Base-by-base conservation (phyloP, 2,329 filamentous ascomycete species). In the Trichoderma koningii region DNA sequence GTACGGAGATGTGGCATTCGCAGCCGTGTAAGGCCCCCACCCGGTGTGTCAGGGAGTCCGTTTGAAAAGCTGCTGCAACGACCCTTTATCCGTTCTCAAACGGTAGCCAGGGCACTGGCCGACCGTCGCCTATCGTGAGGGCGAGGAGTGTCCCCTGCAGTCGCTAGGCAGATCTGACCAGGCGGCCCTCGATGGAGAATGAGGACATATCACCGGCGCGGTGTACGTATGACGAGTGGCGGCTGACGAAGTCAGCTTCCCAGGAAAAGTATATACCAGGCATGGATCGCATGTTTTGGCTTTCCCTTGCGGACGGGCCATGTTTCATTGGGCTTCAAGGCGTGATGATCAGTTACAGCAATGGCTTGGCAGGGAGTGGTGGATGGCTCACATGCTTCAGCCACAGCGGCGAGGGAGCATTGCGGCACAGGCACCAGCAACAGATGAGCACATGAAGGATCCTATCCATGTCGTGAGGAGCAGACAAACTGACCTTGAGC, bases 351-450 rank as follows among this genome's bases (percentile, higher is more conserved):
- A 62, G 26, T 26, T 21, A 6, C 30, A 42, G 14, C 23, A 52
- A 52, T 45, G 59, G 34, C 26, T 34, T 53, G 38, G 26, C 48
- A 21, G 47, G 45, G 30, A 7, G 45, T 21, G 9, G 26, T 41
- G 56, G 26, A 41, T 38, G 23, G 48, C 21, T 53, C 59, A 53
- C 59, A 53, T 53, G 59, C 59, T 34, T 62, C 38, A 61, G 45
- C 57, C 47, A 61, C 45, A 51, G 2, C 57, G 23, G 47, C 34
- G 57, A 45, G 57, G 47, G 10, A 52, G 4, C 47, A 52, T 30
- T 42, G 23, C 21, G 21, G 17, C 45, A 47, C 55, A 17, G 17
- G 19, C 23, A 52, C n/a, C 26, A n/a, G 28, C 19, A n/a, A 19
- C 15, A 19, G n/a, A 34, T 28, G 23, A 30, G 55, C 57, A 42